These are phyloP conservation scores for Schizothecium vesticola DNA, from an alignment of 495 filamentous ascomycete species.

Conservation along the genomic window DNA sequence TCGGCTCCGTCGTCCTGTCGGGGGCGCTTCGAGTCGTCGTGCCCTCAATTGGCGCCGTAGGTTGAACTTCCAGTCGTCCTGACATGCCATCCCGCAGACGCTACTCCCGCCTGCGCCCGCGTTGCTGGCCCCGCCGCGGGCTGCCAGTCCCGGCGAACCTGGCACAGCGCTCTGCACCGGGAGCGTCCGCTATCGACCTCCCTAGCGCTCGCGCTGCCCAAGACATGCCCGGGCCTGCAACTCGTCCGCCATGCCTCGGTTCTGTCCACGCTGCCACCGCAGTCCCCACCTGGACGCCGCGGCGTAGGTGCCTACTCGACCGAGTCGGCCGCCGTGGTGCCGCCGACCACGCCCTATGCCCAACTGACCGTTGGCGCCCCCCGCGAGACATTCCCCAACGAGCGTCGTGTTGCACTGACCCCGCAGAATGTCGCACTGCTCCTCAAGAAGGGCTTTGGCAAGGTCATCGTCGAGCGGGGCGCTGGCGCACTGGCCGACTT, in stretches of 20 bases:
- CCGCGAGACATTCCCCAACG: constrained; percentile 62
- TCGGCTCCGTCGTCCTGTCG: background rate
- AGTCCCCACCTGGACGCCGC: background rate
- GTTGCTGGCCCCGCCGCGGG: constrained; percentile 15
- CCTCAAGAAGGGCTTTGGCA: constrained; percentile 71
- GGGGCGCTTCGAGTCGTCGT: background rate
- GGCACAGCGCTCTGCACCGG: constrained; percentile 24
- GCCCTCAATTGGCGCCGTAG: constrained; percentile 1
- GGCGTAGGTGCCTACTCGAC: constrained; percentile 26
- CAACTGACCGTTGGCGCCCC: constrained; percentile 66
- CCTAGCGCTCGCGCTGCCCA: constrained; percentile 19
- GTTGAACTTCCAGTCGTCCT: background rate
- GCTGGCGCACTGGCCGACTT: constrained; percentile 71
- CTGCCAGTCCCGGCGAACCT: constrained; percentile 28
- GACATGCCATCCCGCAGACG: constrained; percentile 13
- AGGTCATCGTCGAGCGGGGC: constrained; percentile 66
- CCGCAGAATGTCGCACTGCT: constrained; percentile 72
- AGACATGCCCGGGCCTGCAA: constrained; percentile 21
- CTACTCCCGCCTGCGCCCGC: constrained; percentile 7
- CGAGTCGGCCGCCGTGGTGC: constrained; percentile 32
- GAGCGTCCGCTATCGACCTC: constrained; percentile 12
- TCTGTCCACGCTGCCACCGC: constrained; percentile 20
- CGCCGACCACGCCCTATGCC: constrained; percentile 57
- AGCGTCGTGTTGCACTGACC: constrained; percentile 73
- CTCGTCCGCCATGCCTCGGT: constrained; percentile 33